Evolutionary conservation across 2,329 filamentous ascomycete genomes (phyloP).

Genomic region (Paecilomyces fulvus): DNA sequence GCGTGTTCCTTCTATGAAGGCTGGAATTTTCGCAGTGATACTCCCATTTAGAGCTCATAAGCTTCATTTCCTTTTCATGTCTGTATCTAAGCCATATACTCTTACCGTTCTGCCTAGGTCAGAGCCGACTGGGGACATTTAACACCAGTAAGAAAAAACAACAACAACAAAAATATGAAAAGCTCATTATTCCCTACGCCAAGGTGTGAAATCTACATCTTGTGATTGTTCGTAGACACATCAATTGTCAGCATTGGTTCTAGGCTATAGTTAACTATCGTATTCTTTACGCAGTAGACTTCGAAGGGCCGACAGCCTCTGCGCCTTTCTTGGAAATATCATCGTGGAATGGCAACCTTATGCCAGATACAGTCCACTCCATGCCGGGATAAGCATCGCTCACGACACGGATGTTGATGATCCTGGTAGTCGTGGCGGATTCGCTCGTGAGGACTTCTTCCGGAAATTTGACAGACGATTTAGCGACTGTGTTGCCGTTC

Average conservation of each 20-base stretch:
- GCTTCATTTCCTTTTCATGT: not conserved
- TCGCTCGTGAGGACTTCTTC: conserved; percentile 6
- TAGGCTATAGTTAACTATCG: not conserved
- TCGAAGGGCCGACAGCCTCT: conserved; percentile 4
- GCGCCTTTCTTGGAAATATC: conserved; percentile 13
- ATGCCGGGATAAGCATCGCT: conserved; percentile 86
- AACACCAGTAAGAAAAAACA: too few relatives aligned
- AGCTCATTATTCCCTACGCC: too few relatives aligned
- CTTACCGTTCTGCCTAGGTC: too few relatives aligned
- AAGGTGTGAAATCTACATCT: too few relatives aligned
- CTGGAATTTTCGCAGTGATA: not conserved
- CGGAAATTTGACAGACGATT: conserved; percentile 26
- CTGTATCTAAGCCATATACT: too few relatives aligned
- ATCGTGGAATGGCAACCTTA: conserved; percentile 42
- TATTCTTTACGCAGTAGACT: not conserved
- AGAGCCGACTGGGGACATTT: too few relatives aligned
- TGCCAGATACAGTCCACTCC: conserved; percentile 46
- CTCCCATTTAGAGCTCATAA: not conserved
- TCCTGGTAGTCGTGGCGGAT: conserved; percentile 42
- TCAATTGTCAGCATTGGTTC: not conserved
- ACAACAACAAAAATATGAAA: too few relatives aligned
- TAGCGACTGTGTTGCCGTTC: conserved; percentile 13
- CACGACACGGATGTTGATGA: conserved; percentile 64
- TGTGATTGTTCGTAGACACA: not conserved
- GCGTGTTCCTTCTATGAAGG: not conserved